Base-by-base conservation (phyloP, 345 rosid genomes). In the Excoecaria agallocha region DNA sequence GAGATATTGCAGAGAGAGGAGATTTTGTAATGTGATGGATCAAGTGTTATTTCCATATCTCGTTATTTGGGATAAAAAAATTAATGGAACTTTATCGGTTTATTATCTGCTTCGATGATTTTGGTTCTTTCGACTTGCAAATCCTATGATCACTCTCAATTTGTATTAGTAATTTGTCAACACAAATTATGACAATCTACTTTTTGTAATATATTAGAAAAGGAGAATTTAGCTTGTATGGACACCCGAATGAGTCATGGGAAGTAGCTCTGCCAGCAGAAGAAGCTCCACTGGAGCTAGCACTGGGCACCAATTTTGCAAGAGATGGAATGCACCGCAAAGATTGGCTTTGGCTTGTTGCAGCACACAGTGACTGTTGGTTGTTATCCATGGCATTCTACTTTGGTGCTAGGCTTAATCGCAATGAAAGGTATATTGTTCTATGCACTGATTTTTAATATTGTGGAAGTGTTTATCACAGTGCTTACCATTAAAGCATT, bases 271-370 rank as follows among this genome's bases (percentile, higher is more conserved):
- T 72, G 35, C 80, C 80, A 1, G 80, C 80, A 3, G 80, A 77
- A 71, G 80, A 77, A 58, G 80, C 72, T 17, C 80, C 80, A 3
- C 80, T 76, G 0, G 80, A 77, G 69, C 80, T 77, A 49, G 80
- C 80, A 17, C 8, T 77, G 50, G 80, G 80, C 1, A 77, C 72
- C 22, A 77, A 77, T 58, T 77, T 77, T 72, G 80, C 80, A 17
- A 77, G 80, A 58, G 80, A 77, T 72, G 80, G 80, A 24, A 77
- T 77, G 80, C 57, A 59, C 17, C 80, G 80, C 4, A 77, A 77
- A 65, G 80, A 77, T 46, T 77, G 80, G 80, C 80, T 77, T 71
- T 77, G 75, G 3, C 63, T 77, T 41, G 80, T 77, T n/a, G 80
- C 80, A 19, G 80, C 71, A 38, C 80, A 77, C 20, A 77, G 80